Conservation (phyloP, 768 basidiomycete genomes). For the Leucogyrophana mollusca region DNA sequence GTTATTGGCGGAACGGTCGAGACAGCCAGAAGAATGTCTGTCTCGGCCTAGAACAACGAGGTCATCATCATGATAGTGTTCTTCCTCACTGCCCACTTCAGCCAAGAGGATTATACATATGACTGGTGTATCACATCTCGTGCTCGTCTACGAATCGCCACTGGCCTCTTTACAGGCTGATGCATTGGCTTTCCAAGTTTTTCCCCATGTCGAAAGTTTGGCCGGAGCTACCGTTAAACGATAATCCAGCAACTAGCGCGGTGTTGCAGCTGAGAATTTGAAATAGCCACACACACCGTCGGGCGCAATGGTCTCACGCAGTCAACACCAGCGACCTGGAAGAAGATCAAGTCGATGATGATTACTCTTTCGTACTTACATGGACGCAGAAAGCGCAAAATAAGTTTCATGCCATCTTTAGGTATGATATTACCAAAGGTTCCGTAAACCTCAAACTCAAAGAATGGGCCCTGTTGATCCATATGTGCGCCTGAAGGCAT, state of each 20-base stretch:
- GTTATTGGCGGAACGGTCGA: constrained; percentile 90
- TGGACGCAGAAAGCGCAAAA: constrained; percentile 72
- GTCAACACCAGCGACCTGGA: constrained; percentile 75
- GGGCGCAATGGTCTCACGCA: constrained; percentile 64
- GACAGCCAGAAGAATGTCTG: constrained; percentile 75
- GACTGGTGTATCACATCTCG: constrained; percentile 56
- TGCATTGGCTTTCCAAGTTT: constrained; percentile 89
- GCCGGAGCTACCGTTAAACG: constrained; percentile 13
- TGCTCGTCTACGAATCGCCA: constrained; percentile 5
- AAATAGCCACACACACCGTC: constrained; percentile 79
- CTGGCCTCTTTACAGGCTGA: constrained; percentile 52
- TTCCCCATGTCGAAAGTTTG: constrained; percentile 11
- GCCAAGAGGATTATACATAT: constrained; percentile 84
- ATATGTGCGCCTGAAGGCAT: no score
- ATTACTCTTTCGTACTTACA: constrained; percentile 58
- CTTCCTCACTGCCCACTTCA: constrained; percentile 88
- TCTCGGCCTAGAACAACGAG: constrained; percentile 80
- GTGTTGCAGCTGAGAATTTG: constrained; percentile 86
- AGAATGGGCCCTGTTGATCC: no score
- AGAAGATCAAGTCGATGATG: constrained; percentile 67
- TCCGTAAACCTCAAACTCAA: no score
- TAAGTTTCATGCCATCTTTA: constrained; percentile 83
- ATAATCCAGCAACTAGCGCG: constrained; percentile 78
- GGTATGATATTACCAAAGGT: constrained; percentile 44
- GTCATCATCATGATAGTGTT: constrained; percentile 66